Evolutionary conservation across 768 basidiomycete species (phyloP).

Genomic region (Naganishia antarctica): DNA sequence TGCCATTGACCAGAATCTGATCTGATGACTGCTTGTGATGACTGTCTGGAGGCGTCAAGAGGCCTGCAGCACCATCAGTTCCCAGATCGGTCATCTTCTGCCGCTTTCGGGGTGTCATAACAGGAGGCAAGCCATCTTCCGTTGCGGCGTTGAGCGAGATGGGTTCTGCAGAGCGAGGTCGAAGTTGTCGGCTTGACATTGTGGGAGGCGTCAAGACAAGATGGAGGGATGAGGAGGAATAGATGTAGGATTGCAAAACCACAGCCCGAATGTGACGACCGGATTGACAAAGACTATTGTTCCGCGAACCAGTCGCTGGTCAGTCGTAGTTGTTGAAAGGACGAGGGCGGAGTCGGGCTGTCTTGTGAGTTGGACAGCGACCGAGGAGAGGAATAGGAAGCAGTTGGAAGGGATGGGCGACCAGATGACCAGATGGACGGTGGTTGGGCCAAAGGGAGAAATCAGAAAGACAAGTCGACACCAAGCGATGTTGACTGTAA

Average conservation of each 20-base stretch:
- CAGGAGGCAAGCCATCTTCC: not conserved
- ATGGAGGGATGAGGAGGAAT: too few species aligned
- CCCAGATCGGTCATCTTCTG: conserved; percentile 8
- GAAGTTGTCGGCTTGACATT: not conserved
- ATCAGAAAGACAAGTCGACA: not conserved
- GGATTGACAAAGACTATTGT: not conserved
- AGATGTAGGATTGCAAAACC: too few species aligned
- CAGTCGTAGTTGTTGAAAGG: not conserved
- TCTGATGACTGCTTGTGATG: conserved; percentile 13
- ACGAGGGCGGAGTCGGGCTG: conserved; percentile 1
- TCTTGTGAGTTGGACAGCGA: conserved; percentile 12
- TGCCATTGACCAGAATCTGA: not conserved
- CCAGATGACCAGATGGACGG: too few species aligned
- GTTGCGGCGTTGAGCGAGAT: not conserved
- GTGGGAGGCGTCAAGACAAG: not conserved
- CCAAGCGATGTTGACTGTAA: conserved; percentile 4
- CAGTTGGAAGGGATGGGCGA: not conserved
- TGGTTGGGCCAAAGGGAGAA: too few species aligned
- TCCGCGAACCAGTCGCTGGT: not conserved
- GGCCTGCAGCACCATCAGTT: not conserved
- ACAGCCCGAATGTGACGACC: too few species aligned
- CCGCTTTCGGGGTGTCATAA: conserved; percentile 6
- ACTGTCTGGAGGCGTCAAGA: conserved; percentile 21
- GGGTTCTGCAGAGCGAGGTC: not conserved
- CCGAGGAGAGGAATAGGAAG: not conserved